Evolutionary conservation across 2,329 filamentous ascomycete genomes (phyloP), one percentile per base, ranked within the genome.

Genomic region (Colletotrichum paranaense): DNA sequence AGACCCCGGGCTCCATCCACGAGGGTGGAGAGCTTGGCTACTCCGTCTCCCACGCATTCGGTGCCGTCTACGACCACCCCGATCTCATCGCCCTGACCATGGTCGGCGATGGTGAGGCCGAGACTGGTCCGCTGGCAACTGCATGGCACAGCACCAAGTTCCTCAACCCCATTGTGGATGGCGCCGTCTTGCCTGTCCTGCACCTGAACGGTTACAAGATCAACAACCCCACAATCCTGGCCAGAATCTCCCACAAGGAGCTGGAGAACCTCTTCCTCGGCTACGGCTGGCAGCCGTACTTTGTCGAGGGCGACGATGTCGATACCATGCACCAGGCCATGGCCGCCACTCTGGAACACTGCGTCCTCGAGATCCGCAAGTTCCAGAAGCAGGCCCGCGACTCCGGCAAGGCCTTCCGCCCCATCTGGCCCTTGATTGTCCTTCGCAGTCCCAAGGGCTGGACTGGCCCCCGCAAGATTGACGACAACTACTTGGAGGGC

Each of bases 151-250:
- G 92, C 82, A 95, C 89, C 79, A 95, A 95, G 81, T 95, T 95
- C 83, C 87, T 95, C 75, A 95, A 95, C 79, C 93, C 93, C 5
- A 92, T 94, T 76, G 92, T 89, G 0, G 93, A 95, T 78, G 93
- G 93, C 35, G 93, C 93, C 49, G 93, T 95, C 8, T 86, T 95
- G 1, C 93, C 93, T 0, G 91, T 95, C 6, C 87, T 95, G 12
- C 93, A 95, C 81, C 86, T 95, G 42, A 95, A 95, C 77, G 93
- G 93, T 59, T 95, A 95, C 88, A 95, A 95, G 86, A 95, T 95
- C 85, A 94, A 94, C 85, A 94, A 94, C 81, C 92, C 92, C 9
- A 95, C 91, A 5, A 79, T 95, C 0, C 88, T 95, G 19, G 91
- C 93, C 16, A 90, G 93, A 76, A 92, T 95, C 78, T 89, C 90